Percentiles rank a stretch among this genome's conserved stretches.
phyloP scores from a whole-genome alignment of 768 basidiomycete species.

The Sarcodon sp. region DNA sequence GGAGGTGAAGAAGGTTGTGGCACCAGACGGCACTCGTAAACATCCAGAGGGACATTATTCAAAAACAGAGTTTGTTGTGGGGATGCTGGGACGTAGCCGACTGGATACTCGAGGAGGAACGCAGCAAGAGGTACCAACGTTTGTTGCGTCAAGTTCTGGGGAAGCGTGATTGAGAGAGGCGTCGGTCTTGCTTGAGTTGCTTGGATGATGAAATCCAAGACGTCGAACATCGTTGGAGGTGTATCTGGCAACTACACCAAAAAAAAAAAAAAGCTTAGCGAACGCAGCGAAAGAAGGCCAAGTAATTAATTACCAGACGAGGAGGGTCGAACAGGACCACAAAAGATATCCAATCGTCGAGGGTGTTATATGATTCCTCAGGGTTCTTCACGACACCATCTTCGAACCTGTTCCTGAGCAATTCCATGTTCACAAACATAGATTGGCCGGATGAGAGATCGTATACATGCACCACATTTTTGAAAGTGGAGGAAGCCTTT shows the following conservation, averaged over 20 bases:
- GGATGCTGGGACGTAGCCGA: constrained; percentile 33
- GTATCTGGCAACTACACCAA: neutral
- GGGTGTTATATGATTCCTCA: neutral
- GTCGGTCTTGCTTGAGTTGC: constrained; percentile 10
- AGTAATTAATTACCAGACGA: neutral
- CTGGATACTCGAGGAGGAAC: constrained; percentile 47
- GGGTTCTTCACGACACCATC: constrained; percentile 6
- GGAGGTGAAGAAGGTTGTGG: neutral
- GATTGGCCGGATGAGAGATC: constrained; percentile 36
- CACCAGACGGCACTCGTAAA: constrained; percentile 31
- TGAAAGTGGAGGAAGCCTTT: constrained; percentile 20
- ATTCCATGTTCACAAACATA: constrained; percentile 35
- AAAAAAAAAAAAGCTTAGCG: neutral
- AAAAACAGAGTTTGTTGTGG: constrained; percentile 24
- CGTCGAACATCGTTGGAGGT: neutral
- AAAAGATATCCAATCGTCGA: constrained; percentile 1
- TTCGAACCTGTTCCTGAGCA: constrained; percentile 5
- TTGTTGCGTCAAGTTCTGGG: constrained; percentile 3
- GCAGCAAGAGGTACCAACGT: constrained; percentile 40
- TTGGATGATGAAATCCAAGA: neutral
- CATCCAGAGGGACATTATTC: constrained; percentile 30
- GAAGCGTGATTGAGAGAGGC: constrained; percentile 11
- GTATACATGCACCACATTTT: constrained; percentile 28
- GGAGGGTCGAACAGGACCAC: neutral
- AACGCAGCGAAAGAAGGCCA: neutral